These are phyloP conservation scores for Paramecium biaurelia DNA, from an alignment of 73 alveolate genomes.

Conservation along the genomic window DNA sequence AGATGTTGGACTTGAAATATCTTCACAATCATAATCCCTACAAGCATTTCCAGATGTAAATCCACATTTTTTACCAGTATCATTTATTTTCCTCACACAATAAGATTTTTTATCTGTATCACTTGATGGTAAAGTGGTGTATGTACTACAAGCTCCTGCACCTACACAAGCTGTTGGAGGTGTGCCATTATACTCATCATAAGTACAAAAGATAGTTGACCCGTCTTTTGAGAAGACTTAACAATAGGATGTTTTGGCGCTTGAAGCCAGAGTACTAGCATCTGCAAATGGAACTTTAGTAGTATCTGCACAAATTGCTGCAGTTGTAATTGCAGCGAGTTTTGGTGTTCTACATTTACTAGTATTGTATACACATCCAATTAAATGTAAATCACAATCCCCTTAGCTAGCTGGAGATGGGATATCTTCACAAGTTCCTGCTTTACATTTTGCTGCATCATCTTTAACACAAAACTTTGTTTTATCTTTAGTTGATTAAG, in stretches of 20 bases:
- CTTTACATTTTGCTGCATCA: not conserved
- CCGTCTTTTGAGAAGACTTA: not conserved
- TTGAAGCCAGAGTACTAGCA: not conserved
- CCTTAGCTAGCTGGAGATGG: not conserved
- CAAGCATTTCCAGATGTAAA: not conserved
- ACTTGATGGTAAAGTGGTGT: not conserved
- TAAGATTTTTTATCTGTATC: not conserved
- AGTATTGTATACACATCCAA: not conserved
- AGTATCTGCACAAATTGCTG: not conserved
- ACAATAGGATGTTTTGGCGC: not conserved
- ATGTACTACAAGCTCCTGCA: not conserved
- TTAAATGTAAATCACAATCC: not conserved
- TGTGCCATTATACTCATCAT: not conserved
- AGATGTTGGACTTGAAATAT: not conserved
- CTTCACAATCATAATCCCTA: not conserved
- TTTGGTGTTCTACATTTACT: not conserved
- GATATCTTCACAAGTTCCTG: slow-evolving; percentile 5
- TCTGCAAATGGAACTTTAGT: not conserved
- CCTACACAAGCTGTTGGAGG: not conserved
- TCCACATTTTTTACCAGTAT: not conserved
- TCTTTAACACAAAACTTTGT: not conserved
- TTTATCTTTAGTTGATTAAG: not conserved
- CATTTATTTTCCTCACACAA: not conserved
- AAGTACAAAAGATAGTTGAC: not conserved
- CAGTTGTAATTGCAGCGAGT: not conserved